phyloP scores from a whole-genome alignment of 768 basidiomycete species.

The Cubamyces sp. region DNA sequence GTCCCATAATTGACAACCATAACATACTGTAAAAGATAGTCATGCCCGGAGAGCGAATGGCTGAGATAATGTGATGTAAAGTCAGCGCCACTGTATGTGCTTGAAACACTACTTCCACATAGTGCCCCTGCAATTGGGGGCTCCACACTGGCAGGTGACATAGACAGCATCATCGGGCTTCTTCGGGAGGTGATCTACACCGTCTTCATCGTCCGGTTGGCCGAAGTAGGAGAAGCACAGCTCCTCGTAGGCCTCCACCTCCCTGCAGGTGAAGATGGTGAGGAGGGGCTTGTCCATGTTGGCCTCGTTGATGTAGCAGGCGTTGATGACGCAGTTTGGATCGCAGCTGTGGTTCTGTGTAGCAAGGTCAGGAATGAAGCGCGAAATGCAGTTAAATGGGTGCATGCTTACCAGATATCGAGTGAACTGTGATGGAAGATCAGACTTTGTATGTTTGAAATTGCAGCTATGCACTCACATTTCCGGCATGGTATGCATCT shows the following conservation, averaged over 20 bases:
- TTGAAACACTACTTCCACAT: constrained; percentile 34
- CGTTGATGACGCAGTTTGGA: constrained; percentile 75
- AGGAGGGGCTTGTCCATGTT: constrained; percentile 72
- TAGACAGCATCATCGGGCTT: constrained; percentile 41
- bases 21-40: constrained; percentile 1
- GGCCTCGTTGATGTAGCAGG: constrained; percentile 80
- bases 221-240: constrained; percentile 80
- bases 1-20: constrained; percentile 10
- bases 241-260: constrained; percentile 69
- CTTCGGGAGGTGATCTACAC: constrained; percentile 6
- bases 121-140: constrained; percentile 52
- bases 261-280: constrained; percentile 64
- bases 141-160: constrained; percentile 54
- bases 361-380: not conserved
- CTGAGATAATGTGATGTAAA: not conserved
- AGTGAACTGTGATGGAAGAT: constrained; percentile 66
- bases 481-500: constrained; percentile 88
- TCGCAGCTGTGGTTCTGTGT: constrained; percentile 89
- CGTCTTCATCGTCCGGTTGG: constrained; percentile 41
- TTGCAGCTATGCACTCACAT: constrained; percentile 52
- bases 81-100: not conserved
- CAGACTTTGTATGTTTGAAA: not conserved
- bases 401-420: constrained; percentile 69
- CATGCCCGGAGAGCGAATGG: not conserved
- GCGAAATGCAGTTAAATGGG: constrained; percentile 6